A percentile compares a stretch with the other conserved stretches of the same genome.
These are phyloP conservation scores for Neofusicoccum cordaticola DNA, from an alignment of 2,329 filamentous ascomycete genomes.

Conservation along the genomic window DNA sequence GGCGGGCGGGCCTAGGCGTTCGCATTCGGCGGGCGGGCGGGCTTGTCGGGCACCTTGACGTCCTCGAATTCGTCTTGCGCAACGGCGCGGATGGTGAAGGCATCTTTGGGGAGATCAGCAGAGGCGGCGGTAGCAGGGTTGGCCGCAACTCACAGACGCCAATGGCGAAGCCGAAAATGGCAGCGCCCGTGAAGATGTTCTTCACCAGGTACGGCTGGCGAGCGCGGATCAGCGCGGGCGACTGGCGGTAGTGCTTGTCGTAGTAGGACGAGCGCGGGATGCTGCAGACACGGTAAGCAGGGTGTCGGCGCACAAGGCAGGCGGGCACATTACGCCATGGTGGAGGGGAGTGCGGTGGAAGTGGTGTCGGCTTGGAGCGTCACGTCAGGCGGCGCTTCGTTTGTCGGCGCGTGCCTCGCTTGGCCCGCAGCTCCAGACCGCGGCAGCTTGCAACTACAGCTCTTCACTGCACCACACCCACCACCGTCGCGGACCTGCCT, in stretches of 20 bases:
- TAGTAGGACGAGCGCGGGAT: constrained; percentile 81
- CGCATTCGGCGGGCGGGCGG: constrained; percentile 48
- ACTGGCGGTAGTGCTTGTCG: constrained; percentile 80
- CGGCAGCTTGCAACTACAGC: neutral
- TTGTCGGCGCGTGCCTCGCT: neutral
- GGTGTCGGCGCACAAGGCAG: neutral
- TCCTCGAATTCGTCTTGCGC: constrained; percentile 97
- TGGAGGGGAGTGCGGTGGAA: neutral
- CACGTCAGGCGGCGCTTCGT: neutral
- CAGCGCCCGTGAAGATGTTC: constrained; percentile 79
- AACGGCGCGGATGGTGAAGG: constrained; percentile 75
- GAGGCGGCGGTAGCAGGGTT: neutral
- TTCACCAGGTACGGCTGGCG: constrained; percentile 88
- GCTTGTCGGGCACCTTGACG: constrained; percentile 79
- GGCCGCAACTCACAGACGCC: constrained; percentile 69
- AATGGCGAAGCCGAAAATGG: constrained; percentile 70
- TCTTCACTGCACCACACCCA: neutral
- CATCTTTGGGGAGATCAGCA: constrained; percentile 47
- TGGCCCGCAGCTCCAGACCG: neutral
- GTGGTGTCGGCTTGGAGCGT: neutral
- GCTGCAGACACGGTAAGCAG: constrained; percentile 34
- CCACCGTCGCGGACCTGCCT: neutral
- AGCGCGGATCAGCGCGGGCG: constrained; percentile 84
- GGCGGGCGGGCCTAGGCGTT: constrained; percentile 3
- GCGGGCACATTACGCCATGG: constrained; percentile 13